Evolutionary conservation across 2,329 filamentous ascomycete species (phyloP).

Genomic region (Dendryphion nanum): DNA sequence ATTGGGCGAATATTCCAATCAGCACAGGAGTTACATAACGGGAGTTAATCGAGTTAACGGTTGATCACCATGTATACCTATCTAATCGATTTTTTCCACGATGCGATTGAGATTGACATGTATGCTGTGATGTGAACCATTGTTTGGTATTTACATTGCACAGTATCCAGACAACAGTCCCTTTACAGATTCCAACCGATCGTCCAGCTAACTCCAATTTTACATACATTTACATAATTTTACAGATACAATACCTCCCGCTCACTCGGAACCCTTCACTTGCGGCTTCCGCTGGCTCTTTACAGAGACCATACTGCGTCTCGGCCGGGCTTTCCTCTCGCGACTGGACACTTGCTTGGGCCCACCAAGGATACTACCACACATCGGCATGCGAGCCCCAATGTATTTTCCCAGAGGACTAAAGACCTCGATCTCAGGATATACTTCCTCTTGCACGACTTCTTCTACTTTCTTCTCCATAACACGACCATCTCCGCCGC

Average conservation of each 20-base stretch:
- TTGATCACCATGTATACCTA: too few species aligned
- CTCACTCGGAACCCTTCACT: conserved; percentile 2
- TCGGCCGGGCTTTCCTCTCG: conserved; percentile 57
- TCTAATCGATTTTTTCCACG: too few species aligned
- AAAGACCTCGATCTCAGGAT: conserved; percentile 80
- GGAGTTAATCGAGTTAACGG: too few species aligned
- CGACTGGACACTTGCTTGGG: conserved; percentile 54
- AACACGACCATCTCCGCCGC: conserved; percentile 36
- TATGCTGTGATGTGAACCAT: too few species aligned
- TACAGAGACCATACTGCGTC: conserved; percentile 64
- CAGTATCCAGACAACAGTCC: too few species aligned
- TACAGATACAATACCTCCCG: neutral
- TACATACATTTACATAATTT: neutral
- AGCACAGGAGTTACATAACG: too few species aligned
- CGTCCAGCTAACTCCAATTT: neutral
- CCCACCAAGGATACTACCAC: conserved; percentile 62
- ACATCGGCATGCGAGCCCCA: conserved; percentile 64
- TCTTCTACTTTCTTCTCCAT: conserved; percentile 69
- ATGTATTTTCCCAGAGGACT: conserved; percentile 82
- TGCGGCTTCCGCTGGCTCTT: conserved; percentile 32
- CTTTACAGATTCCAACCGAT: neutral
- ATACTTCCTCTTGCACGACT: conserved; percentile 29
- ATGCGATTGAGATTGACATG: too few species aligned
- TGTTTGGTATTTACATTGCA: too few species aligned
- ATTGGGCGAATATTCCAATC: too few species aligned